These are phyloP conservation scores for Tothia fuscella DNA, from an alignment of 2,329 filamentous ascomycete genomes.

Conservation along the genomic window DNA sequence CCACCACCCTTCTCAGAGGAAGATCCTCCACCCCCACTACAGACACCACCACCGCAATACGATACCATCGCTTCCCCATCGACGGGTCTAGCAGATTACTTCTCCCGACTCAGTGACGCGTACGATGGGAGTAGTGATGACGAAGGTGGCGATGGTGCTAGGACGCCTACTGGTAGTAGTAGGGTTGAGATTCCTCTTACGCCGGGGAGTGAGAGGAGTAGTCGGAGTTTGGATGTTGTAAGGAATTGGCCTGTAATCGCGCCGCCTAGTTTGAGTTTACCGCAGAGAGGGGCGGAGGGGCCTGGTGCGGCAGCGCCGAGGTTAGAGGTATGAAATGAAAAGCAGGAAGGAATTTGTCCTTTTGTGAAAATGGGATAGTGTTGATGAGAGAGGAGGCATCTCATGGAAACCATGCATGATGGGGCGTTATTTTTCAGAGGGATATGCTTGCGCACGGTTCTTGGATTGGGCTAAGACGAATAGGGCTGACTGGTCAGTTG, in stretches of 20 bases:
- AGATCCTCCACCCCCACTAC: constrained; percentile 56
- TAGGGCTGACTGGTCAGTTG: no score
- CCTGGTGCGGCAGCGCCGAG: no score
- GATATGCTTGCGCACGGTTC: no score
- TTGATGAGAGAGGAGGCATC: no score
- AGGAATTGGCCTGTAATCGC: constrained; percentile 10
- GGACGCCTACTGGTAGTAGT: constrained; percentile 11
- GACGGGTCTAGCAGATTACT: constrained; percentile 74
- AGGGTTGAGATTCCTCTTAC: constrained; percentile 10
- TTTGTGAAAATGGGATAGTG: no score
- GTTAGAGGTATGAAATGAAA: no score
- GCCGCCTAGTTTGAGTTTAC: no score
- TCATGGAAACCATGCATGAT: no score
- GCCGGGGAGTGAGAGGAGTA: constrained; percentile 6
- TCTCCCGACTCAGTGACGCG: constrained; percentile 59
- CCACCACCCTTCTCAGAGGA: constrained; percentile 81
- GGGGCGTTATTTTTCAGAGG: no score
- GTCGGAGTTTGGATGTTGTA: constrained; percentile 7
- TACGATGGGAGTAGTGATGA: constrained; percentile 45
- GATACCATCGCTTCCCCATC: constrained; percentile 59
- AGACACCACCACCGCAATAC: constrained; percentile 78
- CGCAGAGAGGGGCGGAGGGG: no score
- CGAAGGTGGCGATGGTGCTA: constrained; percentile 35
- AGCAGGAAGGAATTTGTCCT: no score
- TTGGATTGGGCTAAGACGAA: no score